phyloP scores from a whole-genome alignment of 352 stramenopile species.

The Phytophthora multivora region DNA sequence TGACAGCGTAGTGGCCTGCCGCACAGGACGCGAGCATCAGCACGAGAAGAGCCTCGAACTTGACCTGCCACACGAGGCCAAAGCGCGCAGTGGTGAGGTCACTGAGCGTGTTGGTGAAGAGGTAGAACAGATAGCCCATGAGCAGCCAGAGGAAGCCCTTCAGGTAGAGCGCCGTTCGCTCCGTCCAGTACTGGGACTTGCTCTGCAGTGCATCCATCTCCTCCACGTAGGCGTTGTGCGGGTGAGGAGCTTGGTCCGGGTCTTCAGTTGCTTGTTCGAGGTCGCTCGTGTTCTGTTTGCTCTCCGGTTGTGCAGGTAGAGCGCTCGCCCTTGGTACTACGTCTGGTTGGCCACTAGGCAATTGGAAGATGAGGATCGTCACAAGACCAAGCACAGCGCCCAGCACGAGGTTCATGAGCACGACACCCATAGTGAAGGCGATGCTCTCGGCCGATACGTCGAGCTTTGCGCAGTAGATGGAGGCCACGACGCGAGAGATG shows the following conservation, averaged over 20 bases:
- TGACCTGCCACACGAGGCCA: slow-evolving; percentile 67
- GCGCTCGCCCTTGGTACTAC: background rate
- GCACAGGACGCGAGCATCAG: slow-evolving; percentile 66
- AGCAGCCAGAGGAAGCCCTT: slow-evolving; percentile 74
- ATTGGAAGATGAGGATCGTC: slow-evolving; percentile 63
- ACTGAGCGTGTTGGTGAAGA: slow-evolving; percentile 58
- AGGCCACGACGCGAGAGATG: slow-evolving; percentile 60
- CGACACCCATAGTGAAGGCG: slow-evolving; percentile 53
- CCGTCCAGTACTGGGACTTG: slow-evolving; percentile 29
- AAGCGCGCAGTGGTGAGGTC: slow-evolving; percentile 52
- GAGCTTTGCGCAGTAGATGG: slow-evolving; percentile 62
- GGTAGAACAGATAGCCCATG: slow-evolving; percentile 66
- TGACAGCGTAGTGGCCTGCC: slow-evolving; percentile 56
- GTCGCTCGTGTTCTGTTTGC: slow-evolving; percentile 25
- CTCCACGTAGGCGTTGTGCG: slow-evolving; percentile 64
- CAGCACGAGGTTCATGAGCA: slow-evolving; percentile 60
- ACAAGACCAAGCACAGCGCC: slow-evolving; percentile 48
- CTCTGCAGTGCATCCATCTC: slow-evolving; percentile 25
- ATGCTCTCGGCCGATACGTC: slow-evolving; percentile 54
- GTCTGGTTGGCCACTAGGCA: slow-evolving; percentile 43
- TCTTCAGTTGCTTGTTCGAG: slow-evolving; percentile 29
- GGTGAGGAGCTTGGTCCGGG: slow-evolving; percentile 41
- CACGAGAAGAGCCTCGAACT: slow-evolving; percentile 69
- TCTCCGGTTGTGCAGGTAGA: slow-evolving; percentile 5
- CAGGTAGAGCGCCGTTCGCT: slow-evolving; percentile 44